Evolutionary conservation across 2,329 filamentous ascomycete species (phyloP).

Genomic region (Ophiocordyceps polyrhachis-furcata): DNA sequence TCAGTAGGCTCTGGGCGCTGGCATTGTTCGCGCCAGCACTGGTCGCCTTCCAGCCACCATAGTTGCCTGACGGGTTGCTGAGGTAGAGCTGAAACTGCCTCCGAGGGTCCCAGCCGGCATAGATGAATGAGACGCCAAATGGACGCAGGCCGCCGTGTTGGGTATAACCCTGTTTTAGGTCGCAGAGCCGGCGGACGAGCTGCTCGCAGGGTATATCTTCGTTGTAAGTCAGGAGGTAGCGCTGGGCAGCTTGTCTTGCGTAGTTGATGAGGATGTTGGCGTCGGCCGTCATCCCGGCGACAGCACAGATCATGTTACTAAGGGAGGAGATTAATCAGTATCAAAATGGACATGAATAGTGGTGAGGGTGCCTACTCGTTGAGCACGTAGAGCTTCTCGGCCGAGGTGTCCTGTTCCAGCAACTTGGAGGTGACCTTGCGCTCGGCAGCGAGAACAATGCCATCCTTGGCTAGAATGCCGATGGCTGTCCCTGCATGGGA

Average conservation of each 20-base stretch:
- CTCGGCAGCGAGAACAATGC: constrained; percentile 94
- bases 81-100: constrained; percentile 97
- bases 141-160: constrained; percentile 96
- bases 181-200: constrained; percentile 87
- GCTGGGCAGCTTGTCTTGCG: constrained; percentile 88
- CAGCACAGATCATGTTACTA: constrained; percentile 99
- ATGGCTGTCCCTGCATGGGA: constrained; percentile 95
- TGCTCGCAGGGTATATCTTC: constrained; percentile 99
- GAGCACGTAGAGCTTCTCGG: constrained; percentile 98
- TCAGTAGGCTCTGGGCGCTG: constrained; percentile 86
- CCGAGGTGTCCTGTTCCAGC: constrained; percentile 96
- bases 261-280: constrained; percentile 99
- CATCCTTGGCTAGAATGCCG: constrained; percentile 92
- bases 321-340: neutral
- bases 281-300: constrained; percentile 97
- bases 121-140: constrained; percentile 98
- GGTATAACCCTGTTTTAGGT: constrained; percentile 97
- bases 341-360: constrained; percentile 1
- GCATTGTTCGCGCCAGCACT: constrained; percentile 97
- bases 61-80: constrained; percentile 97
- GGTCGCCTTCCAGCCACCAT: constrained; percentile 98
- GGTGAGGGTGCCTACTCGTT: constrained; percentile 56
- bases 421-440: constrained; percentile 98
- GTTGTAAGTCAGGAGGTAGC: constrained; percentile 97
- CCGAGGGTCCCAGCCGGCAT: constrained; percentile 91